Evolutionary conservation across 2,329 filamentous ascomycete genomes (phyloP).

Genomic region (Fonsecaea monophora): DNA sequence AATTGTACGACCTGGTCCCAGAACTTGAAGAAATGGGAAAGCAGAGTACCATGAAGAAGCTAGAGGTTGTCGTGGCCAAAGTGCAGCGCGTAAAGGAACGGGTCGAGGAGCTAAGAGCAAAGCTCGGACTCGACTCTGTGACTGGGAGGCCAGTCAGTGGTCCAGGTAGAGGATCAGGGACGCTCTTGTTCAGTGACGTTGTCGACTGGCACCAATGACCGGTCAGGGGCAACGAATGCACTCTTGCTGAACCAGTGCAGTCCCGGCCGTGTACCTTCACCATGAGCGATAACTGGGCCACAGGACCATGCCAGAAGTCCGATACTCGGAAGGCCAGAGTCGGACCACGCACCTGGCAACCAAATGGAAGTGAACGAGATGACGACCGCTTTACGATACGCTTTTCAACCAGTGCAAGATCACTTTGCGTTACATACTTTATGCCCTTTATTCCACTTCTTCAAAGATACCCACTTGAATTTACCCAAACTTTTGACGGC

Average conservation of each 20-base stretch:
- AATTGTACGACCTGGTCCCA: constrained; percentile 40
- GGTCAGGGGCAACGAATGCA: neutral
- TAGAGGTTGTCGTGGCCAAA: constrained; percentile 39
- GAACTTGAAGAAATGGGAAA: constrained; percentile 38
- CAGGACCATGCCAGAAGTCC: neutral
- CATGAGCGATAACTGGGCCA: constrained; percentile 8
- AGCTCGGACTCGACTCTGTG: constrained; percentile 29
- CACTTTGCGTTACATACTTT: constrained; percentile 1
- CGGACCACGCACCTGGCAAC: neutral
- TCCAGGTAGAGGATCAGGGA: constrained; percentile 2
- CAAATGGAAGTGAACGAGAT: neutral
- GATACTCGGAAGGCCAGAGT: neutral
- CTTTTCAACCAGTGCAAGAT: constrained; percentile 3
- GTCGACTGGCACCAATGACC: constrained; percentile 25
- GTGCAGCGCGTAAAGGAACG: constrained; percentile 32
- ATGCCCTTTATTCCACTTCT: constrained; percentile 4
- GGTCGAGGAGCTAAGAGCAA: constrained; percentile 31
- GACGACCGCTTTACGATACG: constrained; percentile 3
- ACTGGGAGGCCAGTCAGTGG: constrained; percentile 25
- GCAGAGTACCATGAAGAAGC: constrained; percentile 41
- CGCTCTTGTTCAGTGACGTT: constrained; percentile 22
- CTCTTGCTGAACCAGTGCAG: neutral
- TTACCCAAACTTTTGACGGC: constrained; percentile 2
- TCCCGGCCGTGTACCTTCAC: neutral
- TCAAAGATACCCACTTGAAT: constrained; percentile 25